These are phyloP conservation scores for Malus hybrid DNA, from an alignment of 331 rosid genomes.

Conservation along the genomic window DNA sequence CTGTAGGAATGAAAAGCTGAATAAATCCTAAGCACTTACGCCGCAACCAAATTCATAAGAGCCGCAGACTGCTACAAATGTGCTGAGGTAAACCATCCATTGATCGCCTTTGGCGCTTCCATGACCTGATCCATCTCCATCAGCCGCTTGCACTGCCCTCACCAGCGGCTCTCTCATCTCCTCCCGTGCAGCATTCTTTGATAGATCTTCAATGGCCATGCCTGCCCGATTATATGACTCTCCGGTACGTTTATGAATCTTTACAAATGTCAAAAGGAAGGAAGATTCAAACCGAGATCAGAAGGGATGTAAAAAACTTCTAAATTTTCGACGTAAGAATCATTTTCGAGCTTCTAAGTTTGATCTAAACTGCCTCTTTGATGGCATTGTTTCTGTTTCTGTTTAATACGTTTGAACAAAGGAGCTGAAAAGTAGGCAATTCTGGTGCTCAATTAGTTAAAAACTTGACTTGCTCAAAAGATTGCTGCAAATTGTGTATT, in stretches of 20 bases:
- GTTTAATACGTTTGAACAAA: background rate
- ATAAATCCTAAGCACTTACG: conserved; percentile 12
- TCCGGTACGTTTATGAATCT: background rate
- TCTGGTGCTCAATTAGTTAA: background rate
- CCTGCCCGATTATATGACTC: conserved; percentile 3
- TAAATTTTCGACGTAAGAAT: background rate
- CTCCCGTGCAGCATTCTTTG: conserved; percentile 20
- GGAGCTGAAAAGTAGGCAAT: background rate
- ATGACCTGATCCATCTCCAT: conserved; percentile 9
- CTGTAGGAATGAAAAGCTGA: background rate
- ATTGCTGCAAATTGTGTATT: background rate
- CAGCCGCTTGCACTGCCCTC: background rate
- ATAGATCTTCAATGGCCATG: conserved; percentile 49
- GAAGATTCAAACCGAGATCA: background rate
- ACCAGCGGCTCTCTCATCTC: conserved; percentile 42
- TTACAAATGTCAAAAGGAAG: background rate
- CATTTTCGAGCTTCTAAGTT: background rate
- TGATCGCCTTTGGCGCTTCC: conserved; percentile 10
- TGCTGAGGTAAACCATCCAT: conserved; percentile 47
- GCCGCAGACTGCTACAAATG: conserved; percentile 42
- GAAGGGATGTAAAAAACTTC: background rate
- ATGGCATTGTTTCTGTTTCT: background rate
- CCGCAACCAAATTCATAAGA: conserved; percentile 47
- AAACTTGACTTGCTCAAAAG: conserved; percentile 9
- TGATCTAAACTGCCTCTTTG: background rate